Base-by-base conservation (phyloP, 2,329 filamentous ascomycete genomes). In the Aspergillus caelatus region DNA sequence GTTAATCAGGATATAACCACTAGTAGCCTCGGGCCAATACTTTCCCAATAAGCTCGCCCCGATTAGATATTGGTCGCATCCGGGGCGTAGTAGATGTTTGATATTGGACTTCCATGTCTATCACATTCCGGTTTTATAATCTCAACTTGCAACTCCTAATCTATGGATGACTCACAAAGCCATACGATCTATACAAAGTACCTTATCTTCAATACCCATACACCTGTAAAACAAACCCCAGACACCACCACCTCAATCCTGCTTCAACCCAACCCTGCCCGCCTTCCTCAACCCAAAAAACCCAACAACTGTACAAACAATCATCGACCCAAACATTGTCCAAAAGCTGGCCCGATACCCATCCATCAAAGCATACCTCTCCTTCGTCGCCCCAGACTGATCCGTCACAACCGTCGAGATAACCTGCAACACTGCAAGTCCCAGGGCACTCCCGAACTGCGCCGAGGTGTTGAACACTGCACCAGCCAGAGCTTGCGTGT, bases 401-500 rank as follows among this genome's bases (percentile, higher is more conserved):
- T 80, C 76, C 1, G 81, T 83, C 1, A 84, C 80, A 3, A 71
- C 62, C 1, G 68, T 68, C 1, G 76, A 73, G 36, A 87, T 82
- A 0, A 84, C 80, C 11, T 82, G 82, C 61, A 83, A 81, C 2
- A 84, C 72, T 9, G 84, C 84, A 3, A 88, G 70, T 0, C 84
- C 85, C 1, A 88, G 76, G 0, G 82, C 80, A 21, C 80, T 82
- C 0, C 86, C 86, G 60, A 89, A 83, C 65, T 89, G 86, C 0
- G 81, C 76, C 0, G 84, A 78, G 0, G 86, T 87, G 64, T 87
- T 88, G 72, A 89, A 89, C 0, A 89, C 86, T 0, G 85, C 86
- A 0, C 87, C 88, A 0, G 86, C 86, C 0, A 89, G 75, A 0
- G 84, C 84, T 62, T 89, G 86, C 1, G 81, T 87, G 10, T 85